phyloP scores from a whole-genome alignment of 2,329 filamentous ascomycete species.

The Neophaeococcomyces aloes region DNA sequence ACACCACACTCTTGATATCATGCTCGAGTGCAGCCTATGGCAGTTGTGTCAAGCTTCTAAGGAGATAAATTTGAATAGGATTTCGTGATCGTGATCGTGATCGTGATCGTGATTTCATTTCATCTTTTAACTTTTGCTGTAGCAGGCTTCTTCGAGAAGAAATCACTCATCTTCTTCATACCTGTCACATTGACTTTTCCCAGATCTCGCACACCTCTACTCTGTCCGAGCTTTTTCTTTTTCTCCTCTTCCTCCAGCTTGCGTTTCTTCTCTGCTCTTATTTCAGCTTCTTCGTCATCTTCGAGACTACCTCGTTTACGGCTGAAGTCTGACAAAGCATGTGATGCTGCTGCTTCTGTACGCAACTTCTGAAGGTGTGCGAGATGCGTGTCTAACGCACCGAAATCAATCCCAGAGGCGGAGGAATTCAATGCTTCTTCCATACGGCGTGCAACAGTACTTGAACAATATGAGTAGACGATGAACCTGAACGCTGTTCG shows the following conservation, averaged over 20 bases:
- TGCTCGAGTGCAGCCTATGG: too few relatives aligned
- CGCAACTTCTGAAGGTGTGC: constrained; percentile 55
- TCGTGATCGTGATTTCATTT: background rate
- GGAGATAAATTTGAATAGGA: too few relatives aligned
- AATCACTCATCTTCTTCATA: constrained; percentile 95
- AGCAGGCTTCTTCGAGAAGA: constrained; percentile 61
- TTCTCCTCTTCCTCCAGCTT: constrained; percentile 84
- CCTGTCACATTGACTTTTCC: constrained; percentile 83
- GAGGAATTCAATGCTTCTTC: constrained; percentile 30
- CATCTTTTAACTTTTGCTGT: constrained; percentile 13
- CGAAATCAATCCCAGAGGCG: constrained; percentile 52
- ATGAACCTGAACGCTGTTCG: constrained; percentile 42
- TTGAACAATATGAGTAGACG: constrained; percentile 39
- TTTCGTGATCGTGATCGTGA: too few relatives aligned
- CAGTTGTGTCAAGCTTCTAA: too few relatives aligned
- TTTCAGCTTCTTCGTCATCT: constrained; percentile 33
- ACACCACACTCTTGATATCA: too few relatives aligned
- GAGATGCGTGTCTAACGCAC: constrained; percentile 60
- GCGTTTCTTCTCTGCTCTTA: constrained; percentile 67
- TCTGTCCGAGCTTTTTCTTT: constrained; percentile 65
- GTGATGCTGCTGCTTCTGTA: constrained; percentile 58
- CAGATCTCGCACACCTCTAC: constrained; percentile 64
- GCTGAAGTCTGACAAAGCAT: constrained; percentile 43
- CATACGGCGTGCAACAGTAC: constrained; percentile 29
- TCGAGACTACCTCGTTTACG: constrained; percentile 33